Base-by-base conservation (phyloP, 2,329 filamentous ascomycete species). In the Talaromyces pinophilus region DNA sequence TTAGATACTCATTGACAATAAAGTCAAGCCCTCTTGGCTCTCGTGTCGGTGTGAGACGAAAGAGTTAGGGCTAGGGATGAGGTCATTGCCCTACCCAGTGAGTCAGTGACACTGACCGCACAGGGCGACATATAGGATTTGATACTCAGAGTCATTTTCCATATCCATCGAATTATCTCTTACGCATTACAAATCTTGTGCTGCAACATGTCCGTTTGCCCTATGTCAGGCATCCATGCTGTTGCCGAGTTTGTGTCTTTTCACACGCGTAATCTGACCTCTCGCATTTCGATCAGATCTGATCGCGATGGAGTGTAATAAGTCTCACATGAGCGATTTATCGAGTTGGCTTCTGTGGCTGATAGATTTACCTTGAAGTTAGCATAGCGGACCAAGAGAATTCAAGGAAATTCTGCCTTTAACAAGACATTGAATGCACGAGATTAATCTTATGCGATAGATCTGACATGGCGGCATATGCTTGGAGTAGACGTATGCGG, bases 161-260 rank as follows among this genome's bases (percentile, higher is more conserved):
- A 48, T 50, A 15, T 38, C 25, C 28, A 33, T 22, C 54, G n/a
- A 57, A 57, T 40, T 19, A 25, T 22, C n/a, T 11, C 5, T 22
- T 40, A 4, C n/a, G 6, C 33, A 38, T 57, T 38, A 57, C 54
- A 22, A 38, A 57, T 40, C 33, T 22, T 38, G 19, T 35, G 17
- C n/a, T 33, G 22, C 22, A 30, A 30, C 19, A 30, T 3, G 57
- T 60, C 38, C 5, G 40, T 46, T 59, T 59, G 50, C 42, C 54
- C 40, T 48, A 17, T 28, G n/a, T 64, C 40, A 59, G 62, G 62
- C 62, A 64, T 64, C 62, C 22, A 48, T 46, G 54, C 62, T 48
- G 62, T 28, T 40, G 38, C 22, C 7, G 50, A 30, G 33, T 5
- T 33, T 38, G n/a, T 44, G 2, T 17, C 38, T 13, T 30, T 30